These are phyloP conservation scores for Macrolepiota fuliginosa DNA, from an alignment of 768 basidiomycete genomes.

Conservation along the genomic window DNA sequence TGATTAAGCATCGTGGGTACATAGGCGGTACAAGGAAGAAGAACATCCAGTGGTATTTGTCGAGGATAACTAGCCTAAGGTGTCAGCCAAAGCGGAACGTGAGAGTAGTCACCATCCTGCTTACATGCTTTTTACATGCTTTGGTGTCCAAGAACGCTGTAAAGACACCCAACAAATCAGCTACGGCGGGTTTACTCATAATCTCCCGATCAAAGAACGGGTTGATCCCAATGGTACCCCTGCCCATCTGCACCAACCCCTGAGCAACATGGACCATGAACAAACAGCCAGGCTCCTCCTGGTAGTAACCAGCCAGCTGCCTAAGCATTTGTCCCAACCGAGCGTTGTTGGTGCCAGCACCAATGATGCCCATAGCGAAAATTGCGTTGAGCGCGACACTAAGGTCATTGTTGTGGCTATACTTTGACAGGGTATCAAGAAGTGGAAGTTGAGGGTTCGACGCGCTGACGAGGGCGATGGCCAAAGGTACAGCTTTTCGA, in stretches of 20 bases:
- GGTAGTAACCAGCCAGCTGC: conserved; percentile 96
- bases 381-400: conserved; percentile 95
- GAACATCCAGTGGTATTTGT: conserved; percentile 98
- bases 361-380: conserved; percentile 97
- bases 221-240: conserved; percentile 95
- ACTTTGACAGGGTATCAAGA: conserved; percentile 96
- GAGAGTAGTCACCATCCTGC: conserved; percentile 28
- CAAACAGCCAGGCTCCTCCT: conserved; percentile 94
- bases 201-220: conserved; percentile 95
- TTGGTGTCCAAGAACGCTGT: conserved; percentile 94
- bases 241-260: conserved; percentile 99
- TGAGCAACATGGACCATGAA: conserved; percentile 96
- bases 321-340: conserved; percentile 96
- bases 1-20: conserved; percentile 98
- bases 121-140: no score
- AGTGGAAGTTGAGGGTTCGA: conserved; percentile 95
- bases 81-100: conserved; percentile 3
- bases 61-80: conserved; percentile 72
- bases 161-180: conserved; percentile 83
- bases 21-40: conserved; percentile 95
- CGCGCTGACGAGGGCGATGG: conserved; percentile 89
- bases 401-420: conserved; percentile 99
- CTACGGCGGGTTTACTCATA: conserved; percentile 86
- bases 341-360: conserved; percentile 98
- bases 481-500: conserved; percentile 90